Evolutionary conservation across 2,329 filamentous ascomycete genomes (phyloP), one percentile per base, ranked within the genome.

Genomic region (Dactylellina haptotyla): DNA sequence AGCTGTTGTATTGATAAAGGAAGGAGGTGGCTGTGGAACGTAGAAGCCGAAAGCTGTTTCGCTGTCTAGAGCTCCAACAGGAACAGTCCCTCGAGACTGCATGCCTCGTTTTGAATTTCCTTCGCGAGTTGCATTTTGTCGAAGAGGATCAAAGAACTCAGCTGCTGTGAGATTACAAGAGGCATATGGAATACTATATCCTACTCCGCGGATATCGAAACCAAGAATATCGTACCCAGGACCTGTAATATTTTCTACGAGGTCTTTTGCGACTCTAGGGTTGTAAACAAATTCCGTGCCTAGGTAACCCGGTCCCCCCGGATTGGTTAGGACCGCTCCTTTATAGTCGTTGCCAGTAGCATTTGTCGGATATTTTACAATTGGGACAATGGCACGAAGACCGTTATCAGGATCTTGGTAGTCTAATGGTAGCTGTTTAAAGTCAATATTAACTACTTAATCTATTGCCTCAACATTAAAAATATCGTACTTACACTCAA

Each of bases 391-490:
- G 5, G 69, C 61, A 4, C 45, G 37, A 1, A 74, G 46, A 0
- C 54, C 77, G 65, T 81, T 80, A 43, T 83, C 67, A 6, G 82
- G 81, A 12, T 81, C 80, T 73, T 80, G 77, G 71, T 84, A 84
- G 75, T 84, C 83, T 81, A 84, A 83, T 5, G 83, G 82, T 25
- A 10, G 84, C 81, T 16, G 81, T 82, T 4, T 84, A 5, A n/a
- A n/a, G n/a, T 14, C 3, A 12, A 4, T 79, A 46, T 43, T 28
- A 82, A 80, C 51, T 83, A 80, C 76, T 82, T 84, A 66, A 16
- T n/a, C 10, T 16, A 10, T 4, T 23, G 20, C 4, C 12, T 1
- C 14, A 28, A 20, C 34, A 5, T 32, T 3, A 8, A n/a, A 18
- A 5, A 23, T 18, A 32, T 2, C 5, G 12, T 20, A 62, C 65